These are phyloP conservation scores for Nemania sp. DNA, from an alignment of 2,329 filamentous ascomycete species.

Conservation along the genomic window DNA sequence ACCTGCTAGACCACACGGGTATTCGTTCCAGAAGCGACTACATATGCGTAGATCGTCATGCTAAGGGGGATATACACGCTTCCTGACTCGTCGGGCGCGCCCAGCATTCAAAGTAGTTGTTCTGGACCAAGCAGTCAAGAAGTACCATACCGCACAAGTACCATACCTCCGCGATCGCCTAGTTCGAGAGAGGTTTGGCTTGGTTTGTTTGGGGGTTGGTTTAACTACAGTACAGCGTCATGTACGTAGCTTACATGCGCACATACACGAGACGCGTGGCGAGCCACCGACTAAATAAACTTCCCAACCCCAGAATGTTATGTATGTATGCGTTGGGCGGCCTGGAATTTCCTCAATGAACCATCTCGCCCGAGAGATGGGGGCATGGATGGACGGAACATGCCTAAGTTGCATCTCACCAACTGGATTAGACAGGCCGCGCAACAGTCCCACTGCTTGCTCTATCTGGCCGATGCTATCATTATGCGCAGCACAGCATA, in stretches of 20 bases:
- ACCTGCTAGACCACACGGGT: not conserved
- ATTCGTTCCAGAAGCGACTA: slow-evolving; percentile 2
- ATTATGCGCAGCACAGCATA: too few species aligned
- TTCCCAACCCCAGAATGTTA: slow-evolving; percentile 13
- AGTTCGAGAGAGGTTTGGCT: not conserved
- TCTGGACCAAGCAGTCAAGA: not conserved
- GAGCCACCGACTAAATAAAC: slow-evolving; percentile 3
- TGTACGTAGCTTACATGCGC: not conserved
- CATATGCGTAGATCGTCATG: not conserved
- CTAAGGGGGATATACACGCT: not conserved
- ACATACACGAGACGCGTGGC: slow-evolving; percentile 1
- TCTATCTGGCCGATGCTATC: not conserved
- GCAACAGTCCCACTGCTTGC: not conserved
- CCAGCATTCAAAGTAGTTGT: not conserved
- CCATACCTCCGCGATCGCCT: not conserved
- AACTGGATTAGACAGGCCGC: not conserved
- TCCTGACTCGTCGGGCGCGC: not conserved
- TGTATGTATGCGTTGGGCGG: slow-evolving; percentile 1
- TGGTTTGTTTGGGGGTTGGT: too few species aligned
- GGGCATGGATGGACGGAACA: not conserved
- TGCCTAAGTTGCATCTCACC: not conserved
- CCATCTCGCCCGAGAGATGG: not conserved
- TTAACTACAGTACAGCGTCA: not conserved
- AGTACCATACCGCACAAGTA: not conserved
- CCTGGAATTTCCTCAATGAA: not conserved